These are phyloP conservation scores for Echites panduratus DNA, from an alignment of 257 asterid species.

Conservation along the genomic window DNA sequence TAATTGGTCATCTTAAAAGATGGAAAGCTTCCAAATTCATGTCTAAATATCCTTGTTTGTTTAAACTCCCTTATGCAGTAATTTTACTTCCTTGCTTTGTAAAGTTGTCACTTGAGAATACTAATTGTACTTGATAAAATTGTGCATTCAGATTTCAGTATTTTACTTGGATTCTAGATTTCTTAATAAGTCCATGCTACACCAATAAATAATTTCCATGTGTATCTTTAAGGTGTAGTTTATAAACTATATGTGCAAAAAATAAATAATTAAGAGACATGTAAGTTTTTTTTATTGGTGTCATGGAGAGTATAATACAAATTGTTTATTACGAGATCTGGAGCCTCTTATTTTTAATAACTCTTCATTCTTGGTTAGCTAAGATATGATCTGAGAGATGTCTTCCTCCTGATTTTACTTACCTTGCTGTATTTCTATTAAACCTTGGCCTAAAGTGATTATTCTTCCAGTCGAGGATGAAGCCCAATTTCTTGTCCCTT, in stretches of 20 bases:
- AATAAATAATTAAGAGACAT: no score
- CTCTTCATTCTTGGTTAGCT: background rate
- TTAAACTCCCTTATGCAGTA: background rate
- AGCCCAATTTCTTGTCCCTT: background rate
- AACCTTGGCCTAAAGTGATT: background rate
- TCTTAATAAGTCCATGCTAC: no score
- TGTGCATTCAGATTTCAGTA: background rate
- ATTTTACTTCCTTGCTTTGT: background rate
- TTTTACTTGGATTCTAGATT: background rate
- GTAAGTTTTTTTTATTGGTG: no score
- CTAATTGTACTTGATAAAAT: background rate
- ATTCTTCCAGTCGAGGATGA: background rate
- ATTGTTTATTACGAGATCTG: no score
- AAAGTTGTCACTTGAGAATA: background rate
- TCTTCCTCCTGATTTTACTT: background rate
- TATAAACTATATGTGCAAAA: no score
- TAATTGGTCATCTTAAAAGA: slow-evolving; percentile 1
- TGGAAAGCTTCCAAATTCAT: background rate
- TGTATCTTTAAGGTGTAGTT: no score
- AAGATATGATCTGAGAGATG: background rate
- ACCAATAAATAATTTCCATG: no score
- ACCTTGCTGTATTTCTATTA: background rate
- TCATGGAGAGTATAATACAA: no score
- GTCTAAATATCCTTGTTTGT: background rate
- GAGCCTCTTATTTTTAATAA: background rate